Evolutionary conservation across 192 early-diverging fungal genomes (phyloP).

Genomic region (Podila minutissima): DNA sequence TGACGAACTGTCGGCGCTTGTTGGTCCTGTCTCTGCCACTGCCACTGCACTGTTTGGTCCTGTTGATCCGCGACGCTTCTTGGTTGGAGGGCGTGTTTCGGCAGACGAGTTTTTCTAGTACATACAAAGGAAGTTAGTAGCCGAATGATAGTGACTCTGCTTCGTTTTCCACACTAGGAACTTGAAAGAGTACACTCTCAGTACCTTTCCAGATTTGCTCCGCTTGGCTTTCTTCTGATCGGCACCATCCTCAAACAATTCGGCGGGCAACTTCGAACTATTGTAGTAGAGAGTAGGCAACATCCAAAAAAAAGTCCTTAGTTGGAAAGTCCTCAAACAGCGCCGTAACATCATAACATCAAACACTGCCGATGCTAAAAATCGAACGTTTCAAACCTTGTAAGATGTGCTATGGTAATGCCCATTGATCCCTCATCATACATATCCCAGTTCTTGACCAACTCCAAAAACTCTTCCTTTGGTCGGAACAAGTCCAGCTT

Average conservation of each 20-base stretch:
- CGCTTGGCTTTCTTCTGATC: slow-evolving; percentile 51
- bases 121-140: neutral
- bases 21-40: neutral
- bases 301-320: neutral
- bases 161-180: neutral
- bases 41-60: slow-evolving; percentile 18
- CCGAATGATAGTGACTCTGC: too few relatives aligned
- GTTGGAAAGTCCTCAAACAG: neutral
- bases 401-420: slow-evolving; percentile 68
- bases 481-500: slow-evolving; percentile 85
- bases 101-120: slow-evolving; percentile 16
- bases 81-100: slow-evolving; percentile 26
- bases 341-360: neutral
- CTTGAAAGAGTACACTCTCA: neutral
- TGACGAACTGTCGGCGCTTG: too few relatives aligned
- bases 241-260: slow-evolving; percentile 48
- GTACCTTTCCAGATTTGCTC: slow-evolving; percentile 52
- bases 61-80: slow-evolving; percentile 47
- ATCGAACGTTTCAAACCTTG: slow-evolving; percentile 51
- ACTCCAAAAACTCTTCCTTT: slow-evolving; percentile 81
- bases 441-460: slow-evolving; percentile 86
- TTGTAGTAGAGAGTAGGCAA: neutral
- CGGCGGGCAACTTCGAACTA: slow-evolving; percentile 48
- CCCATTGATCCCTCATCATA: slow-evolving; percentile 76
- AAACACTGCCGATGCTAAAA: neutral